A percentile compares a stretch with the other conserved stretches of the same genome.
Evolutionary conservation across 2,329 filamentous ascomycete genomes (phyloP).

Genomic region (Elsinoe batatas): DNA sequence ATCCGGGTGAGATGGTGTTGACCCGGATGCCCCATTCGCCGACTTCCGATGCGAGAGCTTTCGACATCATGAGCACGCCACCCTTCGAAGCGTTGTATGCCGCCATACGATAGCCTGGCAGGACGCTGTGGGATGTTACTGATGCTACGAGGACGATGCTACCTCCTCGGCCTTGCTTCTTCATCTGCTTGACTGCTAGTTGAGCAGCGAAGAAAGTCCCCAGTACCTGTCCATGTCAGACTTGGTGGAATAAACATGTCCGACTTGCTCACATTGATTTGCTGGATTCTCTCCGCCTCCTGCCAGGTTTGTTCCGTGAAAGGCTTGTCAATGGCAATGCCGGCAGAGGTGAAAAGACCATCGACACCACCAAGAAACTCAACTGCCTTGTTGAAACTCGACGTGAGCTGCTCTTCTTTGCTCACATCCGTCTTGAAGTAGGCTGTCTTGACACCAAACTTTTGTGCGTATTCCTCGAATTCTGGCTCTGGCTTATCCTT

Average conservation of each 20-base stretch:
- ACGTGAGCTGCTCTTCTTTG: conserved; percentile 1
- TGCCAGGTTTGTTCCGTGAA: conserved; percentile 31
- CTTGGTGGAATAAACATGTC: not conserved
- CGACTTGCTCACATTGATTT: conserved; percentile 29
- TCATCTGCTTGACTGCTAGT: conserved; percentile 41
- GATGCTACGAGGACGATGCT: conserved; percentile 46
- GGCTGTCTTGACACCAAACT: conserved; percentile 51
- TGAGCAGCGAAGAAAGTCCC: conserved; percentile 41
- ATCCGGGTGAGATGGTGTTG: conserved; percentile 20
- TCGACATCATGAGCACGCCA: conserved; percentile 59
- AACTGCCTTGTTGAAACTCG: conserved; percentile 19
- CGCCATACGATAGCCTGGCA: conserved; percentile 25
- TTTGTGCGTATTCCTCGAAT: conserved; percentile 30
- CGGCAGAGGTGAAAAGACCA: conserved; percentile 24
- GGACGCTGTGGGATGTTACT: conserved; percentile 38
- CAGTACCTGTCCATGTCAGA: not conserved
- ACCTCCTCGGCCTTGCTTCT: conserved; percentile 24
- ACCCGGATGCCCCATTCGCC: conserved; percentile 44
- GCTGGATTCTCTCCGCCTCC: conserved; percentile 17
- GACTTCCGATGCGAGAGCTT: conserved; percentile 62
- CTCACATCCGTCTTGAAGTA: conserved; percentile 32
- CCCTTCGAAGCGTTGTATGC: conserved; percentile 71
- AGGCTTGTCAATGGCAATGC: conserved; percentile 24
- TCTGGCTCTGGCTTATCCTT: conserved; percentile 29
- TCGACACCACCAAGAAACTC: conserved; percentile 20